A percentile compares a stretch with the other conserved stretches of the same genome.
These are phyloP conservation scores for Pythium scleroteichum DNA, from an alignment of 352 stramenopile genomes.

Conservation along the genomic window DNA sequence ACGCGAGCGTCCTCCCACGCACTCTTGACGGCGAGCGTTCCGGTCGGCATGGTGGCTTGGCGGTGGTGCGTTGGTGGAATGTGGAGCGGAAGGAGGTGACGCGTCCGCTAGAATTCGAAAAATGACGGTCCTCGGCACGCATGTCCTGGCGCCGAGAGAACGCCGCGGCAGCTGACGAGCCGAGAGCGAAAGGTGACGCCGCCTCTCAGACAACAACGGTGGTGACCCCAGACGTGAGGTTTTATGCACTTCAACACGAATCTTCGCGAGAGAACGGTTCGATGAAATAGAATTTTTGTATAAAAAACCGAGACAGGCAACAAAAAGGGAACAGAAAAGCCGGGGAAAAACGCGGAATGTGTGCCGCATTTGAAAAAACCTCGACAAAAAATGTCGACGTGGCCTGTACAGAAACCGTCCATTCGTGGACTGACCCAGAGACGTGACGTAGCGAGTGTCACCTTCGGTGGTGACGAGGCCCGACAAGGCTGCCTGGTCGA, in stretches of 20 bases:
- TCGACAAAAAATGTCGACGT: not conserved
- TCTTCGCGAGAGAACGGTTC: slow-evolving; percentile 1
- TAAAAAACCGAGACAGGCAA: not conserved
- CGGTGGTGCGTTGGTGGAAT: not conserved
- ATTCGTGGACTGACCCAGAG: slow-evolving; percentile 13
- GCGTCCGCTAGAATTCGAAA: slow-evolving; percentile 20
- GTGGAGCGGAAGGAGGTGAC: slow-evolving; percentile 6
- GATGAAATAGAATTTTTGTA: too few species aligned
- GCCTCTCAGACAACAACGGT: slow-evolving; percentile 12
- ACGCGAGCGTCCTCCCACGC: not conserved
- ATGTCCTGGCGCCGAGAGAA: not conserved
- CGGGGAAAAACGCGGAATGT: slow-evolving; percentile 4
- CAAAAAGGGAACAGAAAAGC: too few species aligned
- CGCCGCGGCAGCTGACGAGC: slow-evolving; percentile 1
- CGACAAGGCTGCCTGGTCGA: not conserved
- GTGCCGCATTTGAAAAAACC: slow-evolving; percentile 3
- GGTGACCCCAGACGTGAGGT: slow-evolving; percentile 15
- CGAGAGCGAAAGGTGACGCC: slow-evolving; percentile 25
- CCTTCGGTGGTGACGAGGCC: slow-evolving; percentile 17
- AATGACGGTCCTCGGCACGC: slow-evolving; percentile 9
- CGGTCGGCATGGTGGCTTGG: slow-evolving; percentile 19
- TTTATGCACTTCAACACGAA: slow-evolving; percentile 30
- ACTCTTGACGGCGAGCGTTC: slow-evolving; percentile 24
- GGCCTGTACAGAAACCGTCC: slow-evolving; percentile 11
- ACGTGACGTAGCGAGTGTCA: slow-evolving; percentile 28